Base-by-base conservation (phyloP, 352 stramenopile species). In the Saprolegnia parasitica region DNA sequence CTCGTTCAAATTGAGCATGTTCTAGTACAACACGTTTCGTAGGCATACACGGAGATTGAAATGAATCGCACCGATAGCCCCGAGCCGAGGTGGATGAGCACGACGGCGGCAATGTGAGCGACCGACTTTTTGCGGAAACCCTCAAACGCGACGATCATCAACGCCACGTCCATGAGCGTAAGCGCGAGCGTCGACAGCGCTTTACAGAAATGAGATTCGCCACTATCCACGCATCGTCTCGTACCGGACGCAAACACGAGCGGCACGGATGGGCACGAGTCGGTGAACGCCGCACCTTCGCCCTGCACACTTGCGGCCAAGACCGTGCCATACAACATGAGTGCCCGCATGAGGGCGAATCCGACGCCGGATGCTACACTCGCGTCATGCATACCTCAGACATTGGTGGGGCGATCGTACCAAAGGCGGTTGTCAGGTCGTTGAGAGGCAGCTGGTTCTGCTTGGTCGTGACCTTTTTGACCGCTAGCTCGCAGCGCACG, bases 291-390 rank as follows among this genome's bases (percentile, higher is more conserved):
- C 5, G 85, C 85, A 56, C 87, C 87, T 50, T 85, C 83, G 18
- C 74, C 74, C 26, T 83, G 81, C 4, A 85, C 90, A 49, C 80
- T 90, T 0, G 83, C 84, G 15, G 76, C 85, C 40, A 93, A 56
- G 45, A 95, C 72, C 55, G 81, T 92, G 67, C 87, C 87, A 61
- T 90, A 95, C 79, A 95, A 88, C 74, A 95, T 87, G 45, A 92
- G 73, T 58, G 84, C 76, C 72, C 91, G 86, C 86, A 95, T 95
- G 65, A 93, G 40, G 18, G 82, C 77, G 72, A 91, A 95, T 47
- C 86, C 86, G 16, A 95, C 84, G 52, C 86, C 86, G 32, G 81
- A 83, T 16, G 86, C 86, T 87, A 73, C n/a, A 71, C 0, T 72
- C 3, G 72, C 20, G 39, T 42, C 40, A 24, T 24, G 16, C 2